These are phyloP conservation scores for Globisporangium carolinianum DNA, from an alignment of 352 stramenopile species.

Conservation along the genomic window DNA sequence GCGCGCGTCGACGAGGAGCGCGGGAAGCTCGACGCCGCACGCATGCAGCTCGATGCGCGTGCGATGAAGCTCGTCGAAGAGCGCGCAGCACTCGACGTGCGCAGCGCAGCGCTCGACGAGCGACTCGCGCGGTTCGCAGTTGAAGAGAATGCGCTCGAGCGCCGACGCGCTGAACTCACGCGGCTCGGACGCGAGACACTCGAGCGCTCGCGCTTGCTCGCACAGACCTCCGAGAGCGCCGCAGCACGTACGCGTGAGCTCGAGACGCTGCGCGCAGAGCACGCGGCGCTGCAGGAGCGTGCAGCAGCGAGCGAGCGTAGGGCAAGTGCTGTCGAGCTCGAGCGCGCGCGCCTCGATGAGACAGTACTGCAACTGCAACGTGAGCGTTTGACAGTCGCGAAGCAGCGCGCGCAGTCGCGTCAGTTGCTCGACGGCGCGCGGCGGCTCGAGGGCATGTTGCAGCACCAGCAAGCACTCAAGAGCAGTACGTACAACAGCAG, in stretches of 20 bases:
- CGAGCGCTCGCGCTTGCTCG: constrained; percentile 43
- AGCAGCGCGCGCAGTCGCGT: constrained; percentile 69
- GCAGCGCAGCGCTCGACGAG: constrained; percentile 38
- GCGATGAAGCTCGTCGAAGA: constrained; percentile 56
- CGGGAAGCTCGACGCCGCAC: constrained; percentile 49
- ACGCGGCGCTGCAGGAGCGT: constrained; percentile 28
- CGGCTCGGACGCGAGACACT: constrained; percentile 56
- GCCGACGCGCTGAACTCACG: constrained; percentile 42
- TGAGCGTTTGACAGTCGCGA: constrained; percentile 59
- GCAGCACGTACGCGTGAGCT: constrained; percentile 28
- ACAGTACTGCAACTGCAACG: constrained; percentile 51
- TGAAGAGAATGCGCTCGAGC: constrained; percentile 37
- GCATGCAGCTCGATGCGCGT: constrained; percentile 46
- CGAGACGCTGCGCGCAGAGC: constrained; percentile 27
- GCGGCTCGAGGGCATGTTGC: constrained; percentile 54
- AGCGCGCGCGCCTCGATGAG: constrained; percentile 45
- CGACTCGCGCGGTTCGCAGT: constrained; percentile 37
- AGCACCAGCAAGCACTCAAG: constrained; percentile 30
- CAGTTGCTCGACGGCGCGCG: constrained; percentile 64
- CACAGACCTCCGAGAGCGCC: constrained; percentile 30
- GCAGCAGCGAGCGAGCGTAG: constrained; percentile 27
- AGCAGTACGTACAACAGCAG: background rate
- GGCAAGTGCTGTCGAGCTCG: constrained; percentile 25
- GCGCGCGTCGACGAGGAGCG: constrained; percentile 64
- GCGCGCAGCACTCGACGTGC: constrained; percentile 42